phyloP scores from a whole-genome alignment of 176 grass and related monocot genomes.

The bread wheat (Triticum aestivum) region IWGSC_CS_RefSeq_v2.1 NC_057801.1:542065988-542066487 shows the following conservation, averaged over 20 bases:
- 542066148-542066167: conserved; percentile 82
- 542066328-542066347: conserved; percentile 34
- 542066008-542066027: neutral
- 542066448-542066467: neutral
- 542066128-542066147: conserved; percentile 69
- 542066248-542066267: conserved; percentile 50
- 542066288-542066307: neutral
- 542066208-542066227: conserved; percentile 55
- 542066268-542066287: conserved; percentile 1
- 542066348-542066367: conserved; percentile 50
- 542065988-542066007: too few species aligned
- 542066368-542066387: neutral
- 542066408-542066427: neutral
- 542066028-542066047: neutral
- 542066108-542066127: neutral
- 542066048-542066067: conserved; percentile 69
- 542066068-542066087: conserved; percentile 88
- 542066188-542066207: conserved; percentile 77
- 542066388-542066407: too few species aligned
- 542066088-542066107: conserved; percentile 18
- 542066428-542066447: neutral
- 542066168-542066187: conserved; percentile 82
- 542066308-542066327: neutral
- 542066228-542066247: conserved; percentile 76
- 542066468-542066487: conserved; percentile 15